phyloP scores from a whole-genome alignment of 176 grass and related monocot species.

The Oryza punctata region DNA sequence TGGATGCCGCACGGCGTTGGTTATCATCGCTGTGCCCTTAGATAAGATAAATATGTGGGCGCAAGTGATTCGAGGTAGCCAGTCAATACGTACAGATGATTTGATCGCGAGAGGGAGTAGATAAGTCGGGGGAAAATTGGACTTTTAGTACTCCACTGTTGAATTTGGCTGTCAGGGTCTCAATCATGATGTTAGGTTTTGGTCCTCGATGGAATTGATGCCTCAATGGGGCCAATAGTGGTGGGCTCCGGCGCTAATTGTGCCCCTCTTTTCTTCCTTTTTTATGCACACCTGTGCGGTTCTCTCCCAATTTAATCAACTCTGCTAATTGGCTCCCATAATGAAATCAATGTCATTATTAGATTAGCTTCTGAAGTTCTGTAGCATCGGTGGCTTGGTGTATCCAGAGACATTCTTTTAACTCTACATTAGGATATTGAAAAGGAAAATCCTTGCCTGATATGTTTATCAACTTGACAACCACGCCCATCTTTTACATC shows the following conservation, averaged over 20 bases:
- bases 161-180: constrained; percentile 32
- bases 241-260: constrained; percentile 47
- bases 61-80: not conserved
- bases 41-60: constrained; percentile 3
- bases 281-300: constrained; percentile 17
- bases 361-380: not conserved
- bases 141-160: not conserved
- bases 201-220: constrained; percentile 39
- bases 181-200: constrained; percentile 49
- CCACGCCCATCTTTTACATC: not conserved
- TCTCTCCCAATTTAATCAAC: constrained; percentile 19
- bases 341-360: constrained; percentile 25
- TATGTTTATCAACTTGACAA: not conserved
- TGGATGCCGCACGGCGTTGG: not conserved
- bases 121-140: not conserved
- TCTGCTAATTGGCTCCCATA: constrained; percentile 8
- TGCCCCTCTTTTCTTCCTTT: constrained; percentile 24
- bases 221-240: constrained; percentile 39
- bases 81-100: not conserved
- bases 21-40: not conserved
- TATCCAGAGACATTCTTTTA: not conserved
- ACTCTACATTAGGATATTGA: not conserved
- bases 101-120: constrained; percentile 24
- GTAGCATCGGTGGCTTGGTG: not conserved
- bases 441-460: not conserved